Evolutionary conservation across 2,329 filamentous ascomycete genomes (phyloP), one percentile per base, ranked within the genome.

Genomic region (Apiospora saccharicola): DNA sequence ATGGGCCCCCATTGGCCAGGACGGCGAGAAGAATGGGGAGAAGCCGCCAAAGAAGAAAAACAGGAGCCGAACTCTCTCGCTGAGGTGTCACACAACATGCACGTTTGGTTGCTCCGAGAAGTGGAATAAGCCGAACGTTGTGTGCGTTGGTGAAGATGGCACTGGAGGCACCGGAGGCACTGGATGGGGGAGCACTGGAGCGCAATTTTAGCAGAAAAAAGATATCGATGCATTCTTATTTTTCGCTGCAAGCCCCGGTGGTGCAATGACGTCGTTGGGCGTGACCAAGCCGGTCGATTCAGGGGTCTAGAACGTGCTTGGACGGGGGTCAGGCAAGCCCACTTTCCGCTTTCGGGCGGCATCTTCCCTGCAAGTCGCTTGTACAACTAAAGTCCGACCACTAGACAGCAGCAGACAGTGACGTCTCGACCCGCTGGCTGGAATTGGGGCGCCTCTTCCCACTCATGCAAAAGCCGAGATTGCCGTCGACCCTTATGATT

Each of bases 201-300:
- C 53, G 57, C 57, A 64, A 64, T 64, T 19, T 64, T 41, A 64
- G 30, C 46, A 24, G 57, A 19, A 64, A 12, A 41, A 64, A 64
- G 57, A 64, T 64, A 41, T 64, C 57, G 57, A 41, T 64, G 57
- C 57, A 64, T 64, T 64, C 57, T 64, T 64, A 64, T 64, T 64
- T 64, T 51, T 24, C 41, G 34, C 30, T 13, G 57, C 57, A 41
- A 64, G 34, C 57, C 57, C 57, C 19, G 57, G 57, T 64, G 57
- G 57, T 64, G 57, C 57, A 64, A 64, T 64, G 57, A 64, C 57
- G 57, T 64, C 34, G 34, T 41, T 64, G 57, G 57, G 57, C 57
- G 57, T 41, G 10, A n/a, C 30, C 57, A 64, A 64, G 57, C 30
- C 57, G 57, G 57, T 41, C 34, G 57, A 64, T 41, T 64, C 57